Conservation (phyloP, 2,329 filamentous ascomycete genomes). For the Aspergillus clavatus region DNA sequence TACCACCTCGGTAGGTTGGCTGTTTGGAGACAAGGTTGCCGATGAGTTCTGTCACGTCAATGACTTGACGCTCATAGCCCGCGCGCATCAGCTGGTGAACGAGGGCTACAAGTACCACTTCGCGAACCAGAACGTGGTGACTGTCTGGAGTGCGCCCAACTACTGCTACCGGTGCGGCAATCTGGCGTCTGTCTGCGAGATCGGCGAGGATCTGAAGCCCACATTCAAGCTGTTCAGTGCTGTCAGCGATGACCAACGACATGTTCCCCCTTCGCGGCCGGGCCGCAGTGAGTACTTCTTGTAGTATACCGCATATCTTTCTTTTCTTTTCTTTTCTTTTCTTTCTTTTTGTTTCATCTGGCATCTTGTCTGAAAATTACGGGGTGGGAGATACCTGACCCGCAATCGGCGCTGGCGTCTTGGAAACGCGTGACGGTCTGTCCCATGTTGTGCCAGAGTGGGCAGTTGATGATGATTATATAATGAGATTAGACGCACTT, state of each 20-base stretch:
- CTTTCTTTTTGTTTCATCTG: constrained; percentile 7
- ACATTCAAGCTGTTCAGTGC: constrained; percentile 64
- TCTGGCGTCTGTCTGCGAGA: constrained; percentile 81
- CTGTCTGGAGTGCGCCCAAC: constrained; percentile 73
- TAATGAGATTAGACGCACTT: constrained; percentile 34
- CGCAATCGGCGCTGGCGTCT: constrained; percentile 35
- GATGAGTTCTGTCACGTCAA: constrained; percentile 76
- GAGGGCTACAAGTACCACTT: constrained; percentile 91
- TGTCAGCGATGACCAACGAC: constrained; percentile 44
- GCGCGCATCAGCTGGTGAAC: constrained; percentile 70
- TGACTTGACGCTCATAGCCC: constrained; percentile 64
- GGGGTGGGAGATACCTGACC: constrained; percentile 16
- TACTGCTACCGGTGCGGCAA: constrained; percentile 99
- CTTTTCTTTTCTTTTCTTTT: too few species aligned
- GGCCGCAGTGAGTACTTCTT: constrained; percentile 47
- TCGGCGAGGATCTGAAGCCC: constrained; percentile 77
- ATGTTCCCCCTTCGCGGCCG: constrained; percentile 41
- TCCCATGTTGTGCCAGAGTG: constrained; percentile 10
- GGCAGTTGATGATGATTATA: constrained; percentile 27
- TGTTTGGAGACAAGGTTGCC: constrained; percentile 67
- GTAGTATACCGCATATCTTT: constrained; percentile 37
- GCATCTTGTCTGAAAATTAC: constrained; percentile 10
- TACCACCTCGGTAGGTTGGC: constrained; percentile 43
- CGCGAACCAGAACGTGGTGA: constrained; percentile 86
- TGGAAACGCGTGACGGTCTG: constrained; percentile 16